Percentiles rank a stretch among this genome's conserved stretches.
These are phyloP conservation scores for Talaromyces stipitatus DNA, from an alignment of 495 filamentous ascomycete species.

Conservation along the genomic window DNA sequence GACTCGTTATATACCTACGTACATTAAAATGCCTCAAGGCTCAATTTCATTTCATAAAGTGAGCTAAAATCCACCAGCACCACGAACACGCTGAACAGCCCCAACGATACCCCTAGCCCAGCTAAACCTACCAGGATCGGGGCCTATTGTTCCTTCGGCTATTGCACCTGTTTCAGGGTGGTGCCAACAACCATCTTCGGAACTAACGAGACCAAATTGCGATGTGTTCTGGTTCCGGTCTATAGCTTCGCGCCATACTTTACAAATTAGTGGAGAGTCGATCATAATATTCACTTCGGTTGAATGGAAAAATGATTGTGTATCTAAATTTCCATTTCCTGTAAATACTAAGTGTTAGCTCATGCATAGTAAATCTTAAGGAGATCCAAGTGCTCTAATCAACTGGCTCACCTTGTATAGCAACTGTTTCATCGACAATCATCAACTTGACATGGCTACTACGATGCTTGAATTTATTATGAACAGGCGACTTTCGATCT, in stretches of 20 bases:
- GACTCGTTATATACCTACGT: not conserved
- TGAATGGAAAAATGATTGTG: slow-evolving; percentile 71
- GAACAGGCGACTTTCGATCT: slow-evolving; percentile 59
- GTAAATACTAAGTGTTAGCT: not conserved
- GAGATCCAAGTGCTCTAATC: not conserved
- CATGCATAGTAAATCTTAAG: not conserved
- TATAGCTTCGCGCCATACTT: slow-evolving; percentile 53
- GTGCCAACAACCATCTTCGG: slow-evolving; percentile 44
- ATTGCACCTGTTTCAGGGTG: slow-evolving; percentile 46
- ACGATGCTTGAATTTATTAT: slow-evolving; percentile 51
- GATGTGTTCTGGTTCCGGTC: slow-evolving; percentile 64
- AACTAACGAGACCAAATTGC: slow-evolving; percentile 48
- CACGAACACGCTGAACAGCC: slow-evolving; percentile 53
- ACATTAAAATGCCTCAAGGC: no score
- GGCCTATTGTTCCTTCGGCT: slow-evolving; percentile 51
- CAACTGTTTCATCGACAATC: slow-evolving; percentile 60
- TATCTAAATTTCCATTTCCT: slow-evolving; percentile 74
- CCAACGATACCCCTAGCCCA: slow-evolving; percentile 58
- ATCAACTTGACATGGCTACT: slow-evolving; percentile 72
- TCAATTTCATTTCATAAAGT: no score
- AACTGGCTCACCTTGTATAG: slow-evolving; percentile 41
- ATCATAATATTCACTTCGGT: slow-evolving; percentile 72
- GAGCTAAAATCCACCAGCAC: slow-evolving; percentile 47
- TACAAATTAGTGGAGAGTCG: slow-evolving; percentile 52
- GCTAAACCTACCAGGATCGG: slow-evolving; percentile 47